Evolutionary conservation across 208 protist species (phyloP).

Genomic region (Trypanosoma melophagium): DNA sequence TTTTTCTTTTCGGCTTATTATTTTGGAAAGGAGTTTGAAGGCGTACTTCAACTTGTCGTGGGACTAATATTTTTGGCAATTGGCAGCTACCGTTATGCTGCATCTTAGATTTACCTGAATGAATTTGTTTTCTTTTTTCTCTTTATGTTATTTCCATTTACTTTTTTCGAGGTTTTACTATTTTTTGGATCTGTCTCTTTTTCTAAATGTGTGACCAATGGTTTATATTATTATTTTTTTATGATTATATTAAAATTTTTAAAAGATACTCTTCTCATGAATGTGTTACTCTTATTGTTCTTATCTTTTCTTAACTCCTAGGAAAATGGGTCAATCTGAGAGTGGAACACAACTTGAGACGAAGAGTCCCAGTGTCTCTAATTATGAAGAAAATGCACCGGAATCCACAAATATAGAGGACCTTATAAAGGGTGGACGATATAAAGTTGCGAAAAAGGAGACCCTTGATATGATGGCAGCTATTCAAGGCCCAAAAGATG

Average conservation of each 20-base stretch:
- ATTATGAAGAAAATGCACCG: conserved; percentile 51
- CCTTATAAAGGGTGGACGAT: conserved; percentile 65
- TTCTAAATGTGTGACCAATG: neutral
- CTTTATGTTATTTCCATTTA: neutral
- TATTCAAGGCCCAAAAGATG: conserved; percentile 54
- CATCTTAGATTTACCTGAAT: neutral
- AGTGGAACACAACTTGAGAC: conserved; percentile 22
- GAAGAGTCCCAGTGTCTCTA: conserved; percentile 22
- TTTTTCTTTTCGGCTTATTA: conserved; percentile 27
- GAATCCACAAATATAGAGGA: conserved; percentile 78
- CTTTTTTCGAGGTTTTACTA: neutral
- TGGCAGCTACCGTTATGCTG: conserved; percentile 15
- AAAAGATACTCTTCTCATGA: too few relatives aligned
- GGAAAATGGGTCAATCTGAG: conserved; percentile 37
- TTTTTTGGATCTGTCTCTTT: neutral
- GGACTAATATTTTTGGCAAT: conserved; percentile 17
- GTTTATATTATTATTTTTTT: neutral
- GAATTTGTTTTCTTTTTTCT: neutral
- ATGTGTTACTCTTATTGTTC: too few relatives aligned
- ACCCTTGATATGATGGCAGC: conserved; percentile 82
- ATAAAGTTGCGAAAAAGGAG: conserved; percentile 67
- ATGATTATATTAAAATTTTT: too few relatives aligned
- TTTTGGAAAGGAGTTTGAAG: conserved; percentile 19
- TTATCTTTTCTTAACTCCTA: neutral
- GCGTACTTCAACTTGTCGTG: conserved; percentile 12